Evolutionary conservation across 352 stramenopile genomes (phyloP).

Genomic region (Pythium pectinolyticum): DNA sequence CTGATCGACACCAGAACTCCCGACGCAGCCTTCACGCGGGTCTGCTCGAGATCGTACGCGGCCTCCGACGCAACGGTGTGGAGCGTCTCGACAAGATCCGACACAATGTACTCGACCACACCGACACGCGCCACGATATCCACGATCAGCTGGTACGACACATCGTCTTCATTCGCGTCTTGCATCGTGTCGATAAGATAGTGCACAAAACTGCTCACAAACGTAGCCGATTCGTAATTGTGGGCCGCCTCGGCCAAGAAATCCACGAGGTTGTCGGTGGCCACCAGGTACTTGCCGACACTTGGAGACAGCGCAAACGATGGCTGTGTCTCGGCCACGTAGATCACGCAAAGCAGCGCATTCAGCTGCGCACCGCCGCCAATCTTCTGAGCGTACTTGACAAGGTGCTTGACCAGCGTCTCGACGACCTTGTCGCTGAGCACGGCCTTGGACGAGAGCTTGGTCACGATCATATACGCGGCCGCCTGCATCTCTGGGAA

Average conservation of each 20-base stretch:
- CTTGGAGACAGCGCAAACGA: conserved; percentile 55
- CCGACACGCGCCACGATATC: conserved; percentile 44
- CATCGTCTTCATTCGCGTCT: conserved; percentile 34
- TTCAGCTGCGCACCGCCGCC: conserved; percentile 61
- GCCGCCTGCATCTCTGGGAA: conserved; percentile 80
- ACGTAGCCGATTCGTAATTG: conserved; percentile 75
- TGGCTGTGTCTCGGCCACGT: conserved; percentile 70
- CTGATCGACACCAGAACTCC: conserved; percentile 47
- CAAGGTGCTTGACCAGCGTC: conserved; percentile 67
- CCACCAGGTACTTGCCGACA: conserved; percentile 63
- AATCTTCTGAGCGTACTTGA: conserved; percentile 66
- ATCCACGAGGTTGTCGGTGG: conserved; percentile 68
- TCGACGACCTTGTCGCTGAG: conserved; percentile 73
- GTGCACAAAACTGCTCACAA: conserved; percentile 52
- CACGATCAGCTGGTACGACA: conserved; percentile 37
- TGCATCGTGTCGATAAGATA: conserved; percentile 45
- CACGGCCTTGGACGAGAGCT: conserved; percentile 78
- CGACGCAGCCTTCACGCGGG: conserved; percentile 47
- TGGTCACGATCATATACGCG: conserved; percentile 85
- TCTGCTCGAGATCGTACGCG: conserved; percentile 40
- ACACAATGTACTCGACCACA: conserved; percentile 46
- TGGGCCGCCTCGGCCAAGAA: conserved; percentile 58
- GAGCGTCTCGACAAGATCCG: conserved; percentile 51
- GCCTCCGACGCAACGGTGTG: conserved; percentile 43
- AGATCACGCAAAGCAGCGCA: conserved; percentile 73